Evolutionary conservation across 177 flowering plant species (phyloP).

Genomic region (Vitis hybrid): DNA sequence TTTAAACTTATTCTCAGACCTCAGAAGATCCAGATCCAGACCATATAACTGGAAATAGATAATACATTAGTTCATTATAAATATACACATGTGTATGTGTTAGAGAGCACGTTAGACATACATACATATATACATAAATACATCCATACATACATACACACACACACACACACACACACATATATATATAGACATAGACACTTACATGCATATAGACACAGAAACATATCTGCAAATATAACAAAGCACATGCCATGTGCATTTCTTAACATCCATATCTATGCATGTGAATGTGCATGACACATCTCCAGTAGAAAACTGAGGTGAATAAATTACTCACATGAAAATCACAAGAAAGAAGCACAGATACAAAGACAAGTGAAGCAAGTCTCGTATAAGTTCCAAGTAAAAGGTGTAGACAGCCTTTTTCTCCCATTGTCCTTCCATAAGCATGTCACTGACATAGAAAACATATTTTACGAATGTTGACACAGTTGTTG

Average conservation of each 20-base stretch:
- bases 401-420: conserved; percentile 97
- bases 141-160: no score
- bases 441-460: conserved; percentile 97
- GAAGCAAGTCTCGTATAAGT: conserved; percentile 89
- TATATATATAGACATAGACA: no score
- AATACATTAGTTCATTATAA: no score
- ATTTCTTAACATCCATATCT: not conserved
- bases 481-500: conserved; percentile 85
- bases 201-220: no score
- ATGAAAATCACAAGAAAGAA: conserved; percentile 91
- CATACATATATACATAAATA: no score
- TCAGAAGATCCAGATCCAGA: no score
- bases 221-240: not conserved
- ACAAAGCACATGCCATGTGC: not conserved
- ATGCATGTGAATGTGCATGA: not conserved
- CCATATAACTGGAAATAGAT: no score
- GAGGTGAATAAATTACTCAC: conserved; percentile 52
- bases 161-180: no score
- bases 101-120: no score
- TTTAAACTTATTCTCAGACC: no score
- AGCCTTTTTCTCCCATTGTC: conserved; percentile 97
- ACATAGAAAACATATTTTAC: conserved; percentile 89
- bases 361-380: conserved; percentile 91
- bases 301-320: not conserved
- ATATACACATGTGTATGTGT: no score